A percentile compares a stretch with the other conserved stretches of the same genome.
Conservation (phyloP, 305 asterid species). For the Solanum hybrid region DNA sequence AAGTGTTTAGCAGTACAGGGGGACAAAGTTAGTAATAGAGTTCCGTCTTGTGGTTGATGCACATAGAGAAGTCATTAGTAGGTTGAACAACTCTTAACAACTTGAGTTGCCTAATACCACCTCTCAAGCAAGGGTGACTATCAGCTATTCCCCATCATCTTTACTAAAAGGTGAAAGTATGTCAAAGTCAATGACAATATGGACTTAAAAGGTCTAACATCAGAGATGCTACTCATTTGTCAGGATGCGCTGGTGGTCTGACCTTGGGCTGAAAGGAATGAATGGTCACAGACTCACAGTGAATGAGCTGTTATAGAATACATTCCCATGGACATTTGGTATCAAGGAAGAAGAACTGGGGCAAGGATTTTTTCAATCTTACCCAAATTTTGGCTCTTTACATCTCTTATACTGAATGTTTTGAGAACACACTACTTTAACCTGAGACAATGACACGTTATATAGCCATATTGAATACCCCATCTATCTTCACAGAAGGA, state of each 20-base stretch:
- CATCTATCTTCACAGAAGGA: background rate
- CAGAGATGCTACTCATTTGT: background rate
- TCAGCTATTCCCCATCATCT: background rate
- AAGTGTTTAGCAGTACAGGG: background rate
- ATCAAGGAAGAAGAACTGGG: background rate
- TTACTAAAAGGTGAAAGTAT: background rate
- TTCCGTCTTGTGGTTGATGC: background rate
- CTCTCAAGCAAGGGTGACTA: background rate
- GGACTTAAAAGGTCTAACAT: background rate
- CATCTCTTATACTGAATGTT: background rate
- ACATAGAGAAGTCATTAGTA: background rate
- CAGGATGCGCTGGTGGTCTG: background rate
- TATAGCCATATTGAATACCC: background rate
- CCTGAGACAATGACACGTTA: background rate
- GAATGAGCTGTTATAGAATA: background rate
- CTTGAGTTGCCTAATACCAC: background rate
- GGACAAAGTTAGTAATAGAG: background rate
- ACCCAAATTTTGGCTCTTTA: background rate
- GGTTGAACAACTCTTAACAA: background rate
- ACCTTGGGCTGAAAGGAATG: background rate
- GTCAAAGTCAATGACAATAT: background rate
- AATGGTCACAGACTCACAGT: background rate
- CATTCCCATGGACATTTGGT: background rate
- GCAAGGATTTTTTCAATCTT: background rate
- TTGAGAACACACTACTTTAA: background rate